Base-by-base conservation (phyloP, 2,329 filamentous ascomycete genomes). In the Juglanconis sp. region DNA sequence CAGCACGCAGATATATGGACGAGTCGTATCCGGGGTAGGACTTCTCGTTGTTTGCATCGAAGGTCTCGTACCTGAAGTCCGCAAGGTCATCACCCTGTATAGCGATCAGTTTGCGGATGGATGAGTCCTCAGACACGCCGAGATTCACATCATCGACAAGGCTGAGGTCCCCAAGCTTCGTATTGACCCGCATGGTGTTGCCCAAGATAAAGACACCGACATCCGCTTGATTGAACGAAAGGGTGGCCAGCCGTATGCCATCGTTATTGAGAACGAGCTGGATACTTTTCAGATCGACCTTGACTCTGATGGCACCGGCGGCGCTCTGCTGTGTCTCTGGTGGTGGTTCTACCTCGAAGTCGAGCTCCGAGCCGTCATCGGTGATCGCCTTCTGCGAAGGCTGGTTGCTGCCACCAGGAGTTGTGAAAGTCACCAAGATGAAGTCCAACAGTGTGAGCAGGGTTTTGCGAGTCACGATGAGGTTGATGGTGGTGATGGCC, bases 11-110 rank as follows among this genome's bases (percentile, higher is more conserved):
- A 69, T 87, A 96, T 35, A 99, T 87, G 1, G 93, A 94, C 13
- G 91, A 95, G 71, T 98, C 94, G 69, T 98, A 96, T 10, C 95
- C 96, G 5, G 95, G 96, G 68, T 98, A 98, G 10, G 85, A 82
- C 56, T 89, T 84, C 2, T 73, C 68, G 60, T 87, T 87, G 30
- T 83, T 82, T 0, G 88, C 74, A 71, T 98, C 92, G 68, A 96
- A 99, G 0, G 95, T 99, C 74, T 99, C 92, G 68, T 99, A 99
- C 57, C 91, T 90, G 79, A 99, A 98, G 72, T 99, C 95, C 1
- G 94, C 94, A 17, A 99, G 83, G 62, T 98, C 93, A 59, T 98
- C 88, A 10, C 96, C 96, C 73, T 99, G 90, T 35, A 99, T 99
- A 0, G 92, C 94, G 46, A 99, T 87, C 30, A 99, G 82, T 65